A percentile compares a stretch with the other conserved stretches of the same genome.
These are phyloP conservation scores for Melampsora occidentalis DNA, from an alignment of 1,284 basidiomycete species.

Conservation along the genomic window DNA sequence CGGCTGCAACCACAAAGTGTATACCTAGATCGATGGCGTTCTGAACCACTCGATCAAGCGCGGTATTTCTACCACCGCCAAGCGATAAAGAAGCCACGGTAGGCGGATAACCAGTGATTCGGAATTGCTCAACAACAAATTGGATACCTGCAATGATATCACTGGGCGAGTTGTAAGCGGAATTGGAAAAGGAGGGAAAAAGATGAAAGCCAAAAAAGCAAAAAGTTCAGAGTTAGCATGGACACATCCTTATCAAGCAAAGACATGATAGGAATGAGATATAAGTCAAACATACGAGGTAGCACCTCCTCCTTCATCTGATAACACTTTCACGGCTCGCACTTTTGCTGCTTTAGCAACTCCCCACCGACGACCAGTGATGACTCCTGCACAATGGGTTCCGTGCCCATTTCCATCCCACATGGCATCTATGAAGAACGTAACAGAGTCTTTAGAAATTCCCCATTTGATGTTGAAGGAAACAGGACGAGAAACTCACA, in stretches of 20 bases:
- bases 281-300: constrained; percentile 28
- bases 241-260: neutral
- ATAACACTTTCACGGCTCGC: constrained; percentile 46
- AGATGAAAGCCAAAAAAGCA: neutral
- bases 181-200: neutral
- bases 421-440: constrained; percentile 23
- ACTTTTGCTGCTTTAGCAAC: constrained; percentile 46
- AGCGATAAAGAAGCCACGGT: constrained; percentile 45
- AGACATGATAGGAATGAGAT: neutral
- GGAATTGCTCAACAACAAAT: constrained; percentile 39
- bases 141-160: constrained; percentile 45
- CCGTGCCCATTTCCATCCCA: constrained; percentile 54
- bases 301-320: constrained; percentile 45
- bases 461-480: neutral
- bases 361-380: constrained; percentile 45
- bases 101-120: constrained; percentile 43
- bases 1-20: constrained; percentile 46
- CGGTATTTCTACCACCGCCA: constrained; percentile 43
- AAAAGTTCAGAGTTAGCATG: neutral
- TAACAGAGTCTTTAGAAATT: neutral
- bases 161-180: neutral
- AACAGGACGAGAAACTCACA: constrained; percentile 18
- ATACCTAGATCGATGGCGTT: constrained; percentile 44
- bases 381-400: constrained; percentile 53
- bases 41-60: constrained; percentile 44